Conservation (phyloP, 2,329 filamentous ascomycete species). For the Alternaria postmessia region DNA sequence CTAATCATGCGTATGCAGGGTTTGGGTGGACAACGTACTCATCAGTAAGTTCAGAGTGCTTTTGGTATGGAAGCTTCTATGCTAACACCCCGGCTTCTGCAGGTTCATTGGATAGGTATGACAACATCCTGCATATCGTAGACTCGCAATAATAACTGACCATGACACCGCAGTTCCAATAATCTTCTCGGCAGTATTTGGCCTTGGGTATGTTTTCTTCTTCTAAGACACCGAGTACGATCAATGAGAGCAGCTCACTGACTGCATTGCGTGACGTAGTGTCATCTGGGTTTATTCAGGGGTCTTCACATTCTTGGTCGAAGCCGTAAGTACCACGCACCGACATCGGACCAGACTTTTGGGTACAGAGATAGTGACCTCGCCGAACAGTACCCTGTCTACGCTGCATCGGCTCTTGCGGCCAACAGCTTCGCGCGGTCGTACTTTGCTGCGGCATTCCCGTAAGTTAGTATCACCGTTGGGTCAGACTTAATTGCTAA, state of each 20-base stretch:
- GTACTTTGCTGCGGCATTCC: constrained; percentile 58
- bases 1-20: constrained; percentile 51
- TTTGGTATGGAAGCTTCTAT: constrained; percentile 55
- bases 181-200: constrained; percentile 58
- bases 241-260: constrained; percentile 38
- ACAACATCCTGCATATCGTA: constrained; percentile 30
- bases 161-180: constrained; percentile 56
- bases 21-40: constrained; percentile 87
- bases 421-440: constrained; percentile 61
- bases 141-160: constrained; percentile 45
- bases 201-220: constrained; percentile 50
- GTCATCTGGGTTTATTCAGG: constrained; percentile 81
- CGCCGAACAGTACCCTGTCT: constrained; percentile 56
- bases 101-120: constrained; percentile 62
- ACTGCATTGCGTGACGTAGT: constrained; percentile 55
- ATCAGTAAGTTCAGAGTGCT: constrained; percentile 72
- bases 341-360: constrained; percentile 32
- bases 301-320: constrained; percentile 87
- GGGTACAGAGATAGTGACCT: constrained; percentile 32
- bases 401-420: constrained; percentile 59
- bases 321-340: constrained; percentile 54
- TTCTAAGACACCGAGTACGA: constrained; percentile 22
- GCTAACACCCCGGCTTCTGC: constrained; percentile 39
- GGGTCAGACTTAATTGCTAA: constrained; percentile 10
- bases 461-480: constrained; percentile 32